Conservation (phyloP, 108 stramenopile species). For the Stephanodiscus minutulus region DNA sequence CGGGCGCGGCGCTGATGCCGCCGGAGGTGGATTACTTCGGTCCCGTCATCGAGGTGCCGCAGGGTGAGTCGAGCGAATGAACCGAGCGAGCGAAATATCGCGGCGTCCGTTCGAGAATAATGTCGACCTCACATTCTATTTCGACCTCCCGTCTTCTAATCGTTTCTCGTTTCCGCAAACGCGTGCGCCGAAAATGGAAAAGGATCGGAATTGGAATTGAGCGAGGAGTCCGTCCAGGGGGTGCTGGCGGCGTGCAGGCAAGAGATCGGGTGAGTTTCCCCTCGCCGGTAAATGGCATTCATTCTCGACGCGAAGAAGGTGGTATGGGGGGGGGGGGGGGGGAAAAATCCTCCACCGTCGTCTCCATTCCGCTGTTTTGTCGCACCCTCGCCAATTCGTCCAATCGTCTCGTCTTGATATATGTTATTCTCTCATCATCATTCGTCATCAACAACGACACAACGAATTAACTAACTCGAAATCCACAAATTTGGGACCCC, state of each 20-base stretch:
- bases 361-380: neutral
- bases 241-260: conserved; percentile 75
- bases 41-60: conserved; percentile 54
- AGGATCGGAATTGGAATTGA: conserved; percentile 68
- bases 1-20: conserved; percentile 58
- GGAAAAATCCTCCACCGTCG: neutral
- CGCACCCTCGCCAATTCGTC: neutral
- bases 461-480: too few species aligned
- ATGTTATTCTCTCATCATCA: too few species aligned
- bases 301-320: too few species aligned
- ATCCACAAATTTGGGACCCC: neutral
- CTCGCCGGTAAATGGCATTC: neutral
- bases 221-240: conserved; percentile 74
- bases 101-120: too few species aligned
- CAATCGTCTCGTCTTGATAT: too few species aligned
- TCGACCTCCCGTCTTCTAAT: neutral
- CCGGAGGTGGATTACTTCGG: conserved; percentile 48
- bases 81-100: neutral
- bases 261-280: conserved; percentile 57
- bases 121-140: too few species aligned
- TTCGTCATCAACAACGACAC: too few species aligned
- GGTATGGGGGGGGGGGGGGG: too few species aligned
- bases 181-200: too few species aligned
- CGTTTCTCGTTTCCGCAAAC: conserved; percentile 21
- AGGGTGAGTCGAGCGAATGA: conserved; percentile 34